These are phyloP conservation scores for Histomonas meleagridis DNA, from an alignment of 208 protist genomes.

Conservation along the genomic window DNA sequence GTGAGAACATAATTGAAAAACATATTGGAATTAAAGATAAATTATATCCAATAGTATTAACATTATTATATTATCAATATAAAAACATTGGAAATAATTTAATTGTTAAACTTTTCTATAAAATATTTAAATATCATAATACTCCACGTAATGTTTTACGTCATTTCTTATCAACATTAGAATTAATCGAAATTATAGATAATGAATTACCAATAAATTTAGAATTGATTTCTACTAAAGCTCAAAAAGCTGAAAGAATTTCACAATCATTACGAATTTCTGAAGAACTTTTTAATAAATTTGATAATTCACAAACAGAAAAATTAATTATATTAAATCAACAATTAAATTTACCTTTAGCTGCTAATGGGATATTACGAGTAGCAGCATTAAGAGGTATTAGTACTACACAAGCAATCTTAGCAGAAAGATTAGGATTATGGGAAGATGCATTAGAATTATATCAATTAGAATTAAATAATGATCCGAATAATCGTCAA, in stretches of 20 bases:
- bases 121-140: no score
- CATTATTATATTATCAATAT: no score
- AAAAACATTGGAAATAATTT: no score
- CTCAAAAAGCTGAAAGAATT: neutral
- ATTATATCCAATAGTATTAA: neutral
- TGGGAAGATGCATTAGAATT: neutral
- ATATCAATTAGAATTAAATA: neutral
- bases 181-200: neutral
- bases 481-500: neutral
- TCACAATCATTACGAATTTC: neutral
- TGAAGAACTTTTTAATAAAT: neutral
- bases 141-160: neutral
- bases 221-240: neutral
- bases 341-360: neutral
- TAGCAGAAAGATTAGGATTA: neutral
- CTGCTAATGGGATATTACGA: neutral
- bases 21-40: neutral
- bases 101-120: no score
- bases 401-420: neutral
- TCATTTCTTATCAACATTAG: neutral
- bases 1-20: neutral
- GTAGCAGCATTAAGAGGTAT: neutral
- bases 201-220: neutral
- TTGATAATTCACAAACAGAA: neutral
- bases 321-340: neutral